Evolutionary conservation across 2,329 filamentous ascomycete genomes (phyloP), one percentile per base, ranked within the genome.

Genomic region (Pestalotiopsis sp.): DNA sequence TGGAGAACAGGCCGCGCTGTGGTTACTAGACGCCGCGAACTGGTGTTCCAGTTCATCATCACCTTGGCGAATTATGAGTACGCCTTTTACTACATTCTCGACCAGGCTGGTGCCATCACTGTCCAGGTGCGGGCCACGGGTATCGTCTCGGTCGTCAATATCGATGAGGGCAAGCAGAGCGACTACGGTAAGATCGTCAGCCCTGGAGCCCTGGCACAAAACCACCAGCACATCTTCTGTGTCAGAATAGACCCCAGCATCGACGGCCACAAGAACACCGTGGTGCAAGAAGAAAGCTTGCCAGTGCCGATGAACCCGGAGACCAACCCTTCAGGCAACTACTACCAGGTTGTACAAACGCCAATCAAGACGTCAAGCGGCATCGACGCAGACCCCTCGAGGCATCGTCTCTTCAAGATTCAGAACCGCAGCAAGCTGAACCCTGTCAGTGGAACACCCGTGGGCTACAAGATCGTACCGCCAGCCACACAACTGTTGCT

Each of bases 21-120:
- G 0, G 88, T 92, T 0, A 86, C 86, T 0, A 84, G 91, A 4
- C 82, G 84, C 68, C 83, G 91, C 2, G 86, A 91, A 72, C 80
- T 93, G 1, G 88, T 93, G 0, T 79, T 93, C 3, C 91, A 93
- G 74, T 91, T 87, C 75, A 90, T 92, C 76, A 87, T 90, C 73
- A 93, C 91, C 0, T 83, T 92, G 0, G 87, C 87, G 41, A 93
- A 93, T 79, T 93, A 93, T 79, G 91, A 93, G 75, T 93, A 87
- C 69, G 80, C 86, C 3, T 83, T 87, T 31, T 67, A 67, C 58
- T 71, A 71, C 69, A 69, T 64, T 52, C 70, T 71, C 64, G 67
- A 71, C 72, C 88, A 90, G 63, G 85, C 88, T 1, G 91, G 87
- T 2, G 86, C 84, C 6, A 85, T 93, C 84, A 90, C 1, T 90